phyloP scores from a whole-genome alignment of 192 early-diverging fungal species.

The Haplosporangium gracile region DNA sequence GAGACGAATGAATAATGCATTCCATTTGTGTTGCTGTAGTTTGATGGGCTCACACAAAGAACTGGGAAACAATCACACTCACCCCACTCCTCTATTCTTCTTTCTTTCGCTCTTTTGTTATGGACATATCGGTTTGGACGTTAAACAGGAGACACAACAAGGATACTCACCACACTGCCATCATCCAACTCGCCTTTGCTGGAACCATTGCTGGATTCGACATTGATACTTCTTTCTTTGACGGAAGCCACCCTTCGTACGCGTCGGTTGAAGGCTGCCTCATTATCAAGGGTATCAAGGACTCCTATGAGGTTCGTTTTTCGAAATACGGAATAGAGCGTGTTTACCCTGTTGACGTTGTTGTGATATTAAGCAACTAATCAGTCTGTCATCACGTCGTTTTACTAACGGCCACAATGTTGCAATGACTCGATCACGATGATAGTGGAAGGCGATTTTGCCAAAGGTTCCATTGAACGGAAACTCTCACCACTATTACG shows the following conservation, averaged over 20 bases:
- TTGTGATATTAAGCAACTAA: not conserved
- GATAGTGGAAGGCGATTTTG: conserved; percentile 67
- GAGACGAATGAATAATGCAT: not conserved
- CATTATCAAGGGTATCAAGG: conserved; percentile 58
- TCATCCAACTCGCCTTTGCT: conserved; percentile 87
- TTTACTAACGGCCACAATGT: conserved; percentile 9
- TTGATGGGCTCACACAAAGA: conserved; percentile 46
- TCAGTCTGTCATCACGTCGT: conserved; percentile 59
- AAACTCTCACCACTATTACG: conserved; percentile 77
- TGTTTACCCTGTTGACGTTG: conserved; percentile 64
- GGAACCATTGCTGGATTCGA: conserved; percentile 87
- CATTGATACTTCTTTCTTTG: conserved; percentile 94
- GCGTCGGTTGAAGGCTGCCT: conserved; percentile 79
- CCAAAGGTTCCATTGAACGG: conserved; percentile 81
- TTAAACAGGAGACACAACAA: conserved; percentile 53
- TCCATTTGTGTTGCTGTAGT: not conserved
- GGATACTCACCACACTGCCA: conserved; percentile 58
- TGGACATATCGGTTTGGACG: conserved; percentile 57
- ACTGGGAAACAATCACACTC: conserved; percentile 63
- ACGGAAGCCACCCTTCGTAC: conserved; percentile 82
- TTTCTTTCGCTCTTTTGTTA: conserved; percentile 63
- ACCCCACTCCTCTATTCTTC: conserved; percentile 68
- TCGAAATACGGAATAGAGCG: not conserved
- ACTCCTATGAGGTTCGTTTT: conserved; percentile 53
- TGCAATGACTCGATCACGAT: conserved; percentile 3